phyloP scores from a whole-genome alignment of 345 rosid species.

The Corymbia maculata region DNA sequence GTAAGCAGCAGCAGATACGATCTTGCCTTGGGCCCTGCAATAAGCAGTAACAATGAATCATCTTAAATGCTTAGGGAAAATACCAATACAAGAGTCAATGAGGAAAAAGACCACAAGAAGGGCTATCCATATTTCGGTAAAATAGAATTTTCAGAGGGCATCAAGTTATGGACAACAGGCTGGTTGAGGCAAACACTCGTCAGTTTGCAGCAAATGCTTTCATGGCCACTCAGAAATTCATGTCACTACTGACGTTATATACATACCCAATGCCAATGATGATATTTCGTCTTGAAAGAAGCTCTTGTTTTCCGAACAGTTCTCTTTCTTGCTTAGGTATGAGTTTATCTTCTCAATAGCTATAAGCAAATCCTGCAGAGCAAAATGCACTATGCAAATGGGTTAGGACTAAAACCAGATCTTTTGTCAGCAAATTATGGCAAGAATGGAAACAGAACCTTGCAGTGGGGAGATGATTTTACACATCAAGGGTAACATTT shows the following conservation, averaged over 20 bases:
- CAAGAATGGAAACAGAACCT: neutral
- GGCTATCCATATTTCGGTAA: neutral
- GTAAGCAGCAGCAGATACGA: conserved; percentile 48
- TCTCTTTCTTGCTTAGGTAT: conserved; percentile 35
- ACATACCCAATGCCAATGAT: conserved; percentile 53
- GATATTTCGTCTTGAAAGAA: conserved; percentile 62
- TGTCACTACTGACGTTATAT: neutral
- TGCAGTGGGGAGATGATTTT: neutral
- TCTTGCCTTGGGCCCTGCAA: conserved; percentile 58
- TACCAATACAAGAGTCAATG: neutral
- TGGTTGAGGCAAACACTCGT: neutral
- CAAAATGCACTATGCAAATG: neutral
- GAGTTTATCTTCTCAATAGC: conserved; percentile 69
- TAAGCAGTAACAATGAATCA: neutral
- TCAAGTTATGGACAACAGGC: neutral
- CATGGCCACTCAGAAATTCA: neutral
- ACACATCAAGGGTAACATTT: neutral
- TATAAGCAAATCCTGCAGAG: conserved; percentile 52
- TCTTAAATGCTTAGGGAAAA: neutral
- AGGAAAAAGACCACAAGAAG: neutral
- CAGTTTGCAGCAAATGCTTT: neutral
- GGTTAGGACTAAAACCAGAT: neutral
- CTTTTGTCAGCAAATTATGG: neutral
- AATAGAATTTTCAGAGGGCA: neutral
- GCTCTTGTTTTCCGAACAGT: conserved; percentile 21